Conservation (phyloP, 108 stramenopile genomes). For the Thalassiosira profunda region DNA sequence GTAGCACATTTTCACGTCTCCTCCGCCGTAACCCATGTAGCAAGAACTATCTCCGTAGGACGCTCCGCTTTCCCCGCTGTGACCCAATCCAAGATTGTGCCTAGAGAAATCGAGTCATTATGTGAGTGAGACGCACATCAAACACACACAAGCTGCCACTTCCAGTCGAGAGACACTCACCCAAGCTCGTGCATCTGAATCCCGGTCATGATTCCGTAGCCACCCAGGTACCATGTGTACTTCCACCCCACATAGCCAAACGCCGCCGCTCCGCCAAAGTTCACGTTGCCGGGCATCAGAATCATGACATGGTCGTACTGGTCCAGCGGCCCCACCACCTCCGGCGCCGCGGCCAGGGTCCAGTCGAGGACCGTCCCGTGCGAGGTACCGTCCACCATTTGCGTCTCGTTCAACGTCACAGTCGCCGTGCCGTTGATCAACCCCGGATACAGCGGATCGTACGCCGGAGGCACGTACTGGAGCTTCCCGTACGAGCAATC, state of each 20-base stretch:
- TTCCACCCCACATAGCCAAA: slow-evolving; percentile 3
- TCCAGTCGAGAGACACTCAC: no score
- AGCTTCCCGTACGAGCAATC: slow-evolving; percentile 15
- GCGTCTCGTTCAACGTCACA: slow-evolving; percentile 3
- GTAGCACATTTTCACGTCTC: slow-evolving; percentile 12
- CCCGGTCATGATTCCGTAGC: neutral
- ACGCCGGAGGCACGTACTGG: neutral
- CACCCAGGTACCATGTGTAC: slow-evolving; percentile 1
- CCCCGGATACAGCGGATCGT: neutral
- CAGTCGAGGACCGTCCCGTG: slow-evolving; percentile 11
- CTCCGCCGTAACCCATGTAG: slow-evolving; percentile 13
- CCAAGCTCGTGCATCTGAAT: neutral
- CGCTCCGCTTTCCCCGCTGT: slow-evolving; percentile 10
- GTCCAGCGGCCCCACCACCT: neutral
- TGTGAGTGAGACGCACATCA: no score
- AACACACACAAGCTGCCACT: no score
- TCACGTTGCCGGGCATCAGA: slow-evolving; percentile 1
- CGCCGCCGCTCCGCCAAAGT: slow-evolving; percentile 4
- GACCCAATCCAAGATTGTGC: slow-evolving; percentile 7
- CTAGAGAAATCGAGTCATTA: slow-evolving; percentile 1
- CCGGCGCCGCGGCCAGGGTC: neutral
- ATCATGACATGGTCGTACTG: slow-evolving; percentile 15
- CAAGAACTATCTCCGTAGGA: slow-evolving; percentile 12
- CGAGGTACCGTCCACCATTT: neutral
- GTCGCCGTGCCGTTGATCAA: neutral